Percentiles rank a stretch among this genome's conserved stretches.
Conservation (phyloP, 306 rosid species). For the Quercus glauca region DNA sequence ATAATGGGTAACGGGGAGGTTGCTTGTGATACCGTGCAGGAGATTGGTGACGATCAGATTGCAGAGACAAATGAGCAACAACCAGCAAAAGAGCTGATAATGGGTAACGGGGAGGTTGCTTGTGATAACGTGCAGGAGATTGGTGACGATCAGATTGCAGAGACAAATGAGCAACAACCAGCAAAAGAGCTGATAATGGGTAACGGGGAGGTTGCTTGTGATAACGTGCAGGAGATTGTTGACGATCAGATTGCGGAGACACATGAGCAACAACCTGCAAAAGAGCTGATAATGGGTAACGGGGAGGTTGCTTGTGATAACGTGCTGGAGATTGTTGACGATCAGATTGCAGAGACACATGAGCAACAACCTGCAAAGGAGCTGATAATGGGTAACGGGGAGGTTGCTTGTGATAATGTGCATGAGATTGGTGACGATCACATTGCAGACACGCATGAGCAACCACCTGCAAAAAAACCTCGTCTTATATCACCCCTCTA, state of each 20-base stretch:
- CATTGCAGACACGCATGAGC: too few relatives aligned
- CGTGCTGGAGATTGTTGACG: too few relatives aligned
- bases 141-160: fast-evolving
- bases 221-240: neutral
- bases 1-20: constrained; percentile 6
- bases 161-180: too few relatives aligned
- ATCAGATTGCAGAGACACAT: too few relatives aligned
- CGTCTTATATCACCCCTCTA: constrained; percentile 22
- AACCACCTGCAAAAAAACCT: neutral
- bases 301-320: too few relatives aligned
- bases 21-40: constrained; percentile 18
- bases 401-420: too few relatives aligned
- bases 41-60: constrained; percentile 16
- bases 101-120: neutral
- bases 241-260: too few relatives aligned
- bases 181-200: constrained; percentile 15
- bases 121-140: constrained; percentile 7
- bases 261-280: constrained; percentile 26
- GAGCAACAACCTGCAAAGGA: too few relatives aligned
- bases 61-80: constrained; percentile 39
- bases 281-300: constrained; percentile 22
- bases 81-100: constrained; percentile 1
- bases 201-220: neutral
- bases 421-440: too few relatives aligned
- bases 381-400: too few relatives aligned